Evolutionary conservation across 306 rosid genomes (phyloP).

Genomic region (Luffa aegyptiaca): DNA sequence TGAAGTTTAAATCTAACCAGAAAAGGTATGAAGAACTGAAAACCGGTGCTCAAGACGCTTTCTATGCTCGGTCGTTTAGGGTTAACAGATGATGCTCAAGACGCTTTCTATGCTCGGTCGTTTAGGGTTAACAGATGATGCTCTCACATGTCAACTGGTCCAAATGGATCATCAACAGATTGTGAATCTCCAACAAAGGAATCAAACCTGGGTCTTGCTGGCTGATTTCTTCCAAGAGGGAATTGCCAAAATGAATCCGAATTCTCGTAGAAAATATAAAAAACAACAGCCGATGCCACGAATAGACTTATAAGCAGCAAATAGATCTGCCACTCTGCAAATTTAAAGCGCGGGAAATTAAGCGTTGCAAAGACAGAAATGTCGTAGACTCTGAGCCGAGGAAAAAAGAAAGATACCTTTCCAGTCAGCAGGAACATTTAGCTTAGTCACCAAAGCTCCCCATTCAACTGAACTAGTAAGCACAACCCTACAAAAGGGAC

Average conservation of each 20-base stretch:
- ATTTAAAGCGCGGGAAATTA: slow-evolving; percentile 10
- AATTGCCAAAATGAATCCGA: slow-evolving; percentile 90
- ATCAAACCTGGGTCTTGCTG: slow-evolving; percentile 41
- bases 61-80: neutral
- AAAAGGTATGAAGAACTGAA: neutral
- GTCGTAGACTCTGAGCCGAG: neutral
- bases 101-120: neutral
- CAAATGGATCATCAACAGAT: slow-evolving; percentile 49
- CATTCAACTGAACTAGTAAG: slow-evolving; percentile 69
- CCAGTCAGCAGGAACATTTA: slow-evolving; percentile 91
- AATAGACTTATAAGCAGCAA: slow-evolving; percentile 62
- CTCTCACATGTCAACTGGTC: slow-evolving; percentile 62
- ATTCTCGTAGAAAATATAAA: slow-evolving; percentile 76
- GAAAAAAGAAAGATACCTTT: slow-evolving; percentile 46
- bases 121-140: neutral
- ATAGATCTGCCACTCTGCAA: slow-evolving; percentile 99
- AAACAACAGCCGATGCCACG: slow-evolving; percentile 56
- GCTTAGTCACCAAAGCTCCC: slow-evolving; percentile 86
- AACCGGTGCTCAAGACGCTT: neutral
- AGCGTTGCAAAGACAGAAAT: neutral
- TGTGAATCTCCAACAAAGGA: slow-evolving; percentile 36
- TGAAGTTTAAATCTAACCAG: neutral
- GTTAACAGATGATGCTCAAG: neutral
- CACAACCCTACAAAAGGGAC: slow-evolving; percentile 47
- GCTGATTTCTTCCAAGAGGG: slow-evolving; percentile 56